Evolutionary conservation across 2,329 filamentous ascomycete species (phyloP), one percentile per base, ranked within the genome.

Genomic region (Seiridium cupressi): DNA sequence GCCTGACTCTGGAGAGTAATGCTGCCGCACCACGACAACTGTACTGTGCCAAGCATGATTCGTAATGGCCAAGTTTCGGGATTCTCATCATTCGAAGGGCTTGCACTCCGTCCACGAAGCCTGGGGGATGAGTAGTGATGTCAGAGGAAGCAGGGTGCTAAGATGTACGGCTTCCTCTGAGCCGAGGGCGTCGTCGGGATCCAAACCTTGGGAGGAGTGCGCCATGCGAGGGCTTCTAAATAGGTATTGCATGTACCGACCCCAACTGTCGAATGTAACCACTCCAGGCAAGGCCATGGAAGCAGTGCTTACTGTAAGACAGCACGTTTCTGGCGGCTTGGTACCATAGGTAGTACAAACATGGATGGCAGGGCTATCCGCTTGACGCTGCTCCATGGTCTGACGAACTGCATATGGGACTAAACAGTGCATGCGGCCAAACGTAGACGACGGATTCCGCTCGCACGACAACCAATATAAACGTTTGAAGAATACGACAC

Each of bases 111-210:
- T 26, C 47, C n/a, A 49, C 47, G 18, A 49, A 49, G 47, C 18
- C 26, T 18, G 13, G 47, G 44, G 31, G 36, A 38, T 42, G n/a
- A 31, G 18, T 36, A 32, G 38, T 55, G 51, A 55, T 55, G 51
- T 55, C 51, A 55, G 36, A 55, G 51, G 51, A 55, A 42, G n/a
- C 38, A 34, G 26, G 51, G 51, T 35, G 51, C 40, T 55, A 35
- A 32, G 26, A 34, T 44, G 46, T 55, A n/a, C 51, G 8, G 38
- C 36, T 36, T 53, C 51, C 51, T 55, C n/a, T 26, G 18, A 18
- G 31, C 51, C 51, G 18, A 44, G 38, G 51, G 34, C 38, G 13
- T 26, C 18, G 18, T 26, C 18, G 18, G 18, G 18, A 26, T 26
- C 18, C 18, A 26, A 26, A 26, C 2, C 18, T 26, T 26, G 18